Conservation (phyloP, 2,329 filamentous ascomycete species). For the Microthyrium microscopicum region DNA sequence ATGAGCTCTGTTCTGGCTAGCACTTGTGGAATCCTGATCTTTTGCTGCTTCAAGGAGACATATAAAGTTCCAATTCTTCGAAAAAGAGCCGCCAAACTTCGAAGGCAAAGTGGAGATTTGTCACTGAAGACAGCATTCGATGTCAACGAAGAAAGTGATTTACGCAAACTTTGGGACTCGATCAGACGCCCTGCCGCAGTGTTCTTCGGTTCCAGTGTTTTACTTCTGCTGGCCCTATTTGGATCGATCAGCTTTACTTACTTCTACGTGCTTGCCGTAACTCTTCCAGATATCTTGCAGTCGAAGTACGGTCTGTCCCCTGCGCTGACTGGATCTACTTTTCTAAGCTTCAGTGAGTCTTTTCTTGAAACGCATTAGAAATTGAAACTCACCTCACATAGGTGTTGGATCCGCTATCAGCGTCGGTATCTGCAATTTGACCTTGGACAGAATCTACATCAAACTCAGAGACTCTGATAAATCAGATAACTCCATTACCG, state of each 20-base stretch:
- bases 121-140: slow-evolving; percentile 6
- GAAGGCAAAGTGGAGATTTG: slow-evolving; percentile 13
- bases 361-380: neutral
- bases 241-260: slow-evolving; percentile 26
- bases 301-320: slow-evolving; percentile 29
- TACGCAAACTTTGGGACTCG: slow-evolving; percentile 17
- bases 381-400: slow-evolving; percentile 9
- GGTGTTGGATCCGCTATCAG: slow-evolving; percentile 33
- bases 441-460: slow-evolving; percentile 38
- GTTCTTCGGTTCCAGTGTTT: slow-evolving; percentile 32
- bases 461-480: slow-evolving; percentile 25
- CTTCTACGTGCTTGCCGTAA: slow-evolving; percentile 31
- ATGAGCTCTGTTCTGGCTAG: slow-evolving; percentile 32
- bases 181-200: slow-evolving; percentile 26
- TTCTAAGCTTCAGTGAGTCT: slow-evolving; percentile 37
- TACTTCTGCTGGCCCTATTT: slow-evolving; percentile 34
- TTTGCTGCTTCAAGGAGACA: slow-evolving; percentile 43
- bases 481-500: slow-evolving; percentile 19
- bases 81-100: slow-evolving; percentile 20
- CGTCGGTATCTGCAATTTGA: slow-evolving; percentile 32
- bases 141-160: slow-evolving; percentile 9
- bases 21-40: slow-evolving; percentile 32
- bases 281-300: slow-evolving; percentile 25
- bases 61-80: slow-evolving; percentile 41
- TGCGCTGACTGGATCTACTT: slow-evolving; percentile 34